Conservation (phyloP, 257 asterid genomes). For the Solanum chaucha region DNA sequence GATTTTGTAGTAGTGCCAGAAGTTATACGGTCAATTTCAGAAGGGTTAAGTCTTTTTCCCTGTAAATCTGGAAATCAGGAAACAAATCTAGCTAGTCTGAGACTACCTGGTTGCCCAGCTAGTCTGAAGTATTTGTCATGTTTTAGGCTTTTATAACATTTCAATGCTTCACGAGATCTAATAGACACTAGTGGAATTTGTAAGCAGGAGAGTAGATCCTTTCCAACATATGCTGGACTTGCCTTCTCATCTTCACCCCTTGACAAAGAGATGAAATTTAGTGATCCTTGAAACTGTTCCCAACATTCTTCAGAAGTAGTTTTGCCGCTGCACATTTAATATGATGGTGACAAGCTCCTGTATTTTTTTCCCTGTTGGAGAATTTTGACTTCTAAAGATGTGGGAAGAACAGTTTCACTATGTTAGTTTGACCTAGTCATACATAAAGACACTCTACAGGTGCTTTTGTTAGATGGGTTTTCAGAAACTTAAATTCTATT, state of each 20-base stretch:
- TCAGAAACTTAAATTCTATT: not conserved
- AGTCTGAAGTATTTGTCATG: not conserved
- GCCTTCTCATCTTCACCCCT: not conserved
- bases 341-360: not conserved
- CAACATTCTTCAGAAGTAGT: not conserved
- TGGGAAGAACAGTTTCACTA: not conserved
- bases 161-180: not conserved
- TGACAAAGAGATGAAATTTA: not conserved
- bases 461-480: not conserved
- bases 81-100: not conserved
- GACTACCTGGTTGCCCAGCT: not conserved
- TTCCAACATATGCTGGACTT: not conserved
- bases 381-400: not conserved
- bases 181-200: not conserved
- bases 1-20: not conserved
- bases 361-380: not conserved
- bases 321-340: not conserved
- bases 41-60: not conserved
- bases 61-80: not conserved
- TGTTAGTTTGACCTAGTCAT: not conserved
- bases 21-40: not conserved
- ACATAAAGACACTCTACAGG: not conserved
- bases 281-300: not conserved
- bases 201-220: not conserved
- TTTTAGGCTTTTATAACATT: not conserved